A percentile compares a stretch with the other conserved stretches of the same genome.
Evolutionary conservation across 768 basidiomycete genomes (phyloP).

Genomic region (Rhodosporidiobolus odoratus): DNA sequence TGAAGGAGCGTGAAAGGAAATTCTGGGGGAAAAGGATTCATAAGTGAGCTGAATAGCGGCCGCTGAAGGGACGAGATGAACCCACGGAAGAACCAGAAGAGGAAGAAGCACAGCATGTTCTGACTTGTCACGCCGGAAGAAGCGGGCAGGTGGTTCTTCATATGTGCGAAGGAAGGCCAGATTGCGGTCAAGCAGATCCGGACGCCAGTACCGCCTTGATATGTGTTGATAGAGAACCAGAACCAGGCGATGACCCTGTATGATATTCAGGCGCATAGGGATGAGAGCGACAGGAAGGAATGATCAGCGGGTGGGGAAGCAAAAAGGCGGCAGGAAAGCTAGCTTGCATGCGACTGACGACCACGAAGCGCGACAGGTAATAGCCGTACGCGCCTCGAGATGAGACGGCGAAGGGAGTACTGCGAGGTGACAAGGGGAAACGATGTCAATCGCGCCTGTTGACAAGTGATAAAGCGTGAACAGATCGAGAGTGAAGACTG

Average conservation of each 20-base stretch:
- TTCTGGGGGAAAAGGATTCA: too few relatives aligned
- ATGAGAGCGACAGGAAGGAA: too few relatives aligned
- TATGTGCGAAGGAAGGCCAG: constrained; percentile 25
- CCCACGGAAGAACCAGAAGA: constrained; percentile 31
- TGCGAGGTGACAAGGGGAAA: constrained; percentile 1
- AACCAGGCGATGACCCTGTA: constrained; percentile 34
- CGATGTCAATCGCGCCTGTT: neutral
- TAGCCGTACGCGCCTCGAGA: constrained; percentile 21
- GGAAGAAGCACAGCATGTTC: constrained; percentile 34
- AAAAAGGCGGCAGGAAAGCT: neutral
- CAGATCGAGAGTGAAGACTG: neutral
- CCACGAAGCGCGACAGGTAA: constrained; percentile 27
- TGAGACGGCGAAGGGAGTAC: constrained; percentile 31
- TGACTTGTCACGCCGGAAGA: constrained; percentile 23
- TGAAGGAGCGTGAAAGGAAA: constrained; percentile 31
- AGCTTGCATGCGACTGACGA: constrained; percentile 8
- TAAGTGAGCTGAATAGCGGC: neutral
- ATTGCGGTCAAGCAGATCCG: constrained; percentile 31
- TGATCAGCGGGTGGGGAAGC: neutral
- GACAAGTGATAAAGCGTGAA: neutral
- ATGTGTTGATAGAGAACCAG: constrained; percentile 32
- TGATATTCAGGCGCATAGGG: too few relatives aligned
- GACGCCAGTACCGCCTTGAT: constrained; percentile 23
- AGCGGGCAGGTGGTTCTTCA: constrained; percentile 28
- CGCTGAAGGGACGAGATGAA: neutral